These are phyloP conservation scores for Fusarium keratoplasticum DNA, from an alignment of 2,329 filamentous ascomycete genomes.

Conservation along the genomic window DNA sequence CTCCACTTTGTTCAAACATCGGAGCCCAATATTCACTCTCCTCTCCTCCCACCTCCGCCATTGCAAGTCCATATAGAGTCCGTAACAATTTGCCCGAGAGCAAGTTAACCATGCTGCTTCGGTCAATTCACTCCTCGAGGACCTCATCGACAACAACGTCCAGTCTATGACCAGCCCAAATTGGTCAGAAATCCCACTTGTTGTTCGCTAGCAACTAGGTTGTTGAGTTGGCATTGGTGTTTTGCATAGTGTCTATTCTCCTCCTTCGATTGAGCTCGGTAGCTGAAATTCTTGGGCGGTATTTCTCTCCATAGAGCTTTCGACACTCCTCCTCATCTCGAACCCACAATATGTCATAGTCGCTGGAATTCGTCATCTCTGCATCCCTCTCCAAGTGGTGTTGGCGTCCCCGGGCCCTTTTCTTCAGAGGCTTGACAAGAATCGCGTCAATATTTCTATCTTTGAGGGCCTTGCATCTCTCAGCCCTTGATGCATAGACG, in stretches of 20 bases:
- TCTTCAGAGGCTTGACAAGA: neutral
- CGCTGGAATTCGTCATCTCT: neutral
- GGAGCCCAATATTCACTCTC: neutral
- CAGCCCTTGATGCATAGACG: neutral
- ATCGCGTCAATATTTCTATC: neutral
- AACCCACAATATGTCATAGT: neutral
- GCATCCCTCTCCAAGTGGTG: neutral
- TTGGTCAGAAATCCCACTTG: constrained; percentile 5
- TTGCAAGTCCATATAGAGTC: neutral
- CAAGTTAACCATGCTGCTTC: neutral
- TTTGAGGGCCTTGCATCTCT: neutral
- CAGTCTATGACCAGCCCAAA: constrained; percentile 1
- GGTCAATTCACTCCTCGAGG: constrained; percentile 5
- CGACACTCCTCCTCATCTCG: neutral
- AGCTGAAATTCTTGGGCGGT: neutral
- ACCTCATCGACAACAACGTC: constrained; percentile 1
- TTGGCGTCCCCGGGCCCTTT: neutral
- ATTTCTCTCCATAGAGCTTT: neutral
- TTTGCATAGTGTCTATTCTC: neutral
- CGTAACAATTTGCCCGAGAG: constrained; percentile 4
- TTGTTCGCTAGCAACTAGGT: neutral
- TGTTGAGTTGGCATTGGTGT: neutral
- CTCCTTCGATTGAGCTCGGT: neutral
- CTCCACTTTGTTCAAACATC: neutral
- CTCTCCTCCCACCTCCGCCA: neutral